Evolutionary conservation across 192 early-diverging fungal genomes (phyloP).

Genomic region (Thamnidium elegans): DNA sequence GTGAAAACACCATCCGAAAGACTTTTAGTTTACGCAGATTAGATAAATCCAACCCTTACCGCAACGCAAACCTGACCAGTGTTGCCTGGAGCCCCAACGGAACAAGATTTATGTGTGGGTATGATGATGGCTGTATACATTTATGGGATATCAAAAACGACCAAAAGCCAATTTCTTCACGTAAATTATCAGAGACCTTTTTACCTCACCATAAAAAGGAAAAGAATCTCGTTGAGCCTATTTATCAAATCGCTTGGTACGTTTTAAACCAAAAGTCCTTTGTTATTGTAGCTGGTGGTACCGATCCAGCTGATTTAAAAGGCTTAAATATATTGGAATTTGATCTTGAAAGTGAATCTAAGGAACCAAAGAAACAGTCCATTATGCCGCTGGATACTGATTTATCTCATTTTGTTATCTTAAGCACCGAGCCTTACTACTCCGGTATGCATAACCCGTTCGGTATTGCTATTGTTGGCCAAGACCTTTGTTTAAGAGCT

Average conservation of each 20-base stretch:
- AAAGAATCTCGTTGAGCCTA: constrained; percentile 34
- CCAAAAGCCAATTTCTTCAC: constrained; percentile 25
- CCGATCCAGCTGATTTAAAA: constrained; percentile 36
- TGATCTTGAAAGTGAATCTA: constrained; percentile 32
- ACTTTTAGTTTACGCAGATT: constrained; percentile 30
- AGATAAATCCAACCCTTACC: constrained; percentile 7
- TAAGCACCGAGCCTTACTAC: constrained; percentile 40
- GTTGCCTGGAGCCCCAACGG: constrained; percentile 53
- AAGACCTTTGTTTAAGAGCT: constrained; percentile 28
- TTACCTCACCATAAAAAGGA: constrained; percentile 17
- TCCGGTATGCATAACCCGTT: constrained; percentile 36
- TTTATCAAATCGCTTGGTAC: constrained; percentile 49
- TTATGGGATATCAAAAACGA: constrained; percentile 46
- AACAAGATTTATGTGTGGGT: constrained; percentile 41
- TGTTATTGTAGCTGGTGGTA: constrained; percentile 45
- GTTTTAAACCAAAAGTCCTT: constrained; percentile 31
- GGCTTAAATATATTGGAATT: constrained; percentile 44
- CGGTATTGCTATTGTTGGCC: constrained; percentile 36
- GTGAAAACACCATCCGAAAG: constrained; percentile 34
- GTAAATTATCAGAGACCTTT: constrained; percentile 24
- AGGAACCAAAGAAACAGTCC: constrained; percentile 37
- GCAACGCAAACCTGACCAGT: constrained; percentile 33
- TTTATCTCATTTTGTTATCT: constrained; percentile 40
- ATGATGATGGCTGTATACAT: constrained; percentile 41
- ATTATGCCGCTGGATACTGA: constrained; percentile 37